Evolutionary conservation across 345 rosid species (phyloP), one percentile per base, ranked within the genome.

Genomic region (Litchi chinensis): DNA sequence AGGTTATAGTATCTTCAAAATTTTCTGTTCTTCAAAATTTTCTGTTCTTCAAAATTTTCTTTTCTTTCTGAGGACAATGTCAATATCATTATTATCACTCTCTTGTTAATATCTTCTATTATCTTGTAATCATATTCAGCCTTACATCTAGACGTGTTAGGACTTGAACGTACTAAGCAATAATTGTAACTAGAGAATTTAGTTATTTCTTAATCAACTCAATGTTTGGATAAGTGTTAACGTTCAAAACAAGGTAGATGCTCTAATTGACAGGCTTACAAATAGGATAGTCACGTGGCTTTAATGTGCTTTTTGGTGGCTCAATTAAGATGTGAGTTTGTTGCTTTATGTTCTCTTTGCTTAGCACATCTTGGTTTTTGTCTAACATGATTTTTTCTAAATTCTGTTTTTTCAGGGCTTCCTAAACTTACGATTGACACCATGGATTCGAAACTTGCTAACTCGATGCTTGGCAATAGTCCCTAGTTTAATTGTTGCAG

Each of bases 381-480:
- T 24, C 56, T 43, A 32, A 65, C 44, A 5, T 78, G 39, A 26
- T 16, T 57, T 78, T 5, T 65, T 26, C 32, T 60, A n/a, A 44
- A 28, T 70, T 44, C 62, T 63, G 44, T 73, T 32, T 16, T 40
- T 70, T 62, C 79, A 92, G 89, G 98, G 99, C 39, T 94, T 96
- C 83, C 92, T 96, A 76, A 89, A 94, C 87, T 79, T 96, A 65
- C 88, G 91, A 76, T 81, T 96, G 71, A 83, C 73, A 74, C 92
- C 99, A 19, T 96, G 99, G 99, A 8, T 94, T 41, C 86, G 98
- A 59, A 96, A 96, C 88, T 79, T 93, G 41, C 71, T 96, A 21
- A 96, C 99, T 52, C 86, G 99, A 76, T 89, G 91, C 84, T 85
- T 93, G 89, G 99, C 99, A 19, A 94, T 96, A 70, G 89, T 94